Percentiles rank a stretch among this genome's conserved stretches.
Evolutionary conservation across 768 basidiomycete species (phyloP).

Genomic region (Rhizopogon salebrosus): DNA sequence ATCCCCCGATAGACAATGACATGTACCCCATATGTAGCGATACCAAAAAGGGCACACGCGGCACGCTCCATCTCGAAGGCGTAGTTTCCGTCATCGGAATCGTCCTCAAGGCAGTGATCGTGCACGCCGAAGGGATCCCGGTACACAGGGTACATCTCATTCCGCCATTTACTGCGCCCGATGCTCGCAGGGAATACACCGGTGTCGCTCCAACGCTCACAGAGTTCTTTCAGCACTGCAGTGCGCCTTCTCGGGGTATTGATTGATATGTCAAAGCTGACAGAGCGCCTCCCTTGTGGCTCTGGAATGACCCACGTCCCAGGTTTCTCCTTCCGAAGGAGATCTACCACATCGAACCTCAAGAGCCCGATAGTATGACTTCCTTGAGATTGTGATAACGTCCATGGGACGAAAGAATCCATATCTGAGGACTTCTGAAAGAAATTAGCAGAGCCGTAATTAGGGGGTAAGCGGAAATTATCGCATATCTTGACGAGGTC

Average conservation of each 20-base stretch:
- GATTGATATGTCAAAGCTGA: slow-evolving; percentile 49
- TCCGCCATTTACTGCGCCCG: slow-evolving; percentile 77
- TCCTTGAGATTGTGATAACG: slow-evolving; percentile 42
- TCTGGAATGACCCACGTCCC: slow-evolving; percentile 40
- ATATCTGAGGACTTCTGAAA: slow-evolving; percentile 25
- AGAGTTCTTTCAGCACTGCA: slow-evolving; percentile 56
- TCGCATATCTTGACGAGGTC: slow-evolving; percentile 66
- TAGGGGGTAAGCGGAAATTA: slow-evolving; percentile 49
- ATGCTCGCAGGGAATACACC: slow-evolving; percentile 59
- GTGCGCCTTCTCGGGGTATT: slow-evolving; percentile 58
- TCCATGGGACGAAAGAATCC: slow-evolving; percentile 51
- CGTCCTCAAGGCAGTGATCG: slow-evolving; percentile 26
- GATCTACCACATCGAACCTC: slow-evolving; percentile 49
- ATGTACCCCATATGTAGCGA: slow-evolving; percentile 91
- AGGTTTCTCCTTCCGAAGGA: slow-evolving; percentile 42
- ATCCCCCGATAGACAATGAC: slow-evolving; percentile 60
- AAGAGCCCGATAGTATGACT: slow-evolving; percentile 61
- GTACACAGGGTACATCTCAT: slow-evolving; percentile 80
- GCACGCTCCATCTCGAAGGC: slow-evolving; percentile 89
- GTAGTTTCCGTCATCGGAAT: slow-evolving; percentile 44
- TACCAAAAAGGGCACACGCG: slow-evolving; percentile 83
- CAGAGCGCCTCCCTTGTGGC: slow-evolving; percentile 17
- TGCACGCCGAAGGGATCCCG: slow-evolving; percentile 56
- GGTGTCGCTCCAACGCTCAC: slow-evolving; percentile 70
- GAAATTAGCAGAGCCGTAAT: slow-evolving; percentile 16